Conservation (phyloP, 2,329 filamentous ascomycete genomes). For the Diatrype stigma region DNA sequence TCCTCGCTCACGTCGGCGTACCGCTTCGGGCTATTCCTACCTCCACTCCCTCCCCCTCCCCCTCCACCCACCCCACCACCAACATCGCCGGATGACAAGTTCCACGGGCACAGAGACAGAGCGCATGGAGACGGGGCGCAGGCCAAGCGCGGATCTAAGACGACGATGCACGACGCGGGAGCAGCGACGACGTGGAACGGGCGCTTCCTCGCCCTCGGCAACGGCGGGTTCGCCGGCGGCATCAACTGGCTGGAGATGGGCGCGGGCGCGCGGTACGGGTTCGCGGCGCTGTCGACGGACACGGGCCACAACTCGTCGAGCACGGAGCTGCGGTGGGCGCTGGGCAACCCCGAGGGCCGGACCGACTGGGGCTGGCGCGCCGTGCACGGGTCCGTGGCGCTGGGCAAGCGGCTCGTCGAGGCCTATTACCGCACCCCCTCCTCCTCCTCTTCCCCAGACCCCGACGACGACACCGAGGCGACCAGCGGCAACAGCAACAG, state of each 20-base stretch:
- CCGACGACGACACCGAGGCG: not conserved
- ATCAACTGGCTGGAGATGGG: slow-evolving; percentile 33
- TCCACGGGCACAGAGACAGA: too few relatives aligned
- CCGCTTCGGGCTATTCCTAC: slow-evolving; percentile 36
- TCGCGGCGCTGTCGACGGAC: slow-evolving; percentile 38
- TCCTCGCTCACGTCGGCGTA: slow-evolving; percentile 29
- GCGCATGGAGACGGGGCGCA: too few relatives aligned
- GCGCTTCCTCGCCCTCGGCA: slow-evolving; percentile 33
- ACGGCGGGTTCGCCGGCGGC: slow-evolving; percentile 34
- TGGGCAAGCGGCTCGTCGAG: slow-evolving; percentile 39
- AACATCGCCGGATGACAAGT: too few relatives aligned
- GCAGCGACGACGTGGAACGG: slow-evolving; percentile 26
- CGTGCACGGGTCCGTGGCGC: slow-evolving; percentile 27
- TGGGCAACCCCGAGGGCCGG: slow-evolving; percentile 29
- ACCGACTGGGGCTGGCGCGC: slow-evolving; percentile 29
- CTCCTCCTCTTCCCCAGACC: slow-evolving; percentile 6
- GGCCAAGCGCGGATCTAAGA: too few relatives aligned
- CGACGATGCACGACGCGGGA: slow-evolving; percentile 3
- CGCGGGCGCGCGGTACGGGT: slow-evolving; percentile 31
- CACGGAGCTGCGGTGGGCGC: slow-evolving; percentile 33
- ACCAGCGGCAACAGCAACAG: slow-evolving; percentile 31
- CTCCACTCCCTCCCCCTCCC: slow-evolving; percentile 8
- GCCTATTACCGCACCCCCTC: slow-evolving; percentile 35
- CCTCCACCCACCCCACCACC: too few relatives aligned
- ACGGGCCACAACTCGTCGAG: slow-evolving; percentile 36